A percentile compares a stretch with the other conserved stretches of the same genome.
phyloP scores from a whole-genome alignment of 345 rosid genomes.

The Salix purpurea region DNA sequence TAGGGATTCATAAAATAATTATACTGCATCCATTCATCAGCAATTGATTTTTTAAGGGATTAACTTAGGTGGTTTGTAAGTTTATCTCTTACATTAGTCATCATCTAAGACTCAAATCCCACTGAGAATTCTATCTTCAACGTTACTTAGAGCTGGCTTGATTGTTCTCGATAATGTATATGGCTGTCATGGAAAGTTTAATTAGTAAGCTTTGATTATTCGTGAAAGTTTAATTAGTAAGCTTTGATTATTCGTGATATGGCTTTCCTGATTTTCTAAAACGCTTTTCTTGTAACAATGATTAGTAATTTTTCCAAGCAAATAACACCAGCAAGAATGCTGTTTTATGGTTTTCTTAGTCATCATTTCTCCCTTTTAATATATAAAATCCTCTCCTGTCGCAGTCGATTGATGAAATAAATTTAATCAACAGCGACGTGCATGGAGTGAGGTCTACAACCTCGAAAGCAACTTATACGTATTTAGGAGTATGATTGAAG shows the following conservation, averaged over 20 bases:
- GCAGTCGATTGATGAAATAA: not conserved
- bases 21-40: too few species aligned
- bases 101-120: too few species aligned
- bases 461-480: not conserved
- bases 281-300: slow-evolving; percentile 24
- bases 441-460: not conserved
- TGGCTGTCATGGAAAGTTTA: not conserved
- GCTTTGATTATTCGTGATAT: not conserved
- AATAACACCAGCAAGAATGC: not conserved
- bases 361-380: not conserved
- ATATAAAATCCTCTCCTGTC: not conserved
- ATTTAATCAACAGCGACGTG: not conserved
- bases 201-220: not conserved
- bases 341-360: not conserved
- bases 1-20: too few species aligned
- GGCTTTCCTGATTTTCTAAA: not conserved
- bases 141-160: not conserved
- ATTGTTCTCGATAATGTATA: not conserved
- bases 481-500: rapidly evolving
- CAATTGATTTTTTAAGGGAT: too few species aligned
- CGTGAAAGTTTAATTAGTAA: not conserved
- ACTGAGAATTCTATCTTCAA: not conserved
- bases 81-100: too few species aligned
- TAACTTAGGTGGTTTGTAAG: too few species aligned
- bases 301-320: slow-evolving; percentile 18